A percentile compares a stretch with the other conserved stretches of the same genome.
These are phyloP conservation scores for Camellia japonica DNA, from an alignment of 148 eudicot genomes.

Conservation along the genomic window DNA sequence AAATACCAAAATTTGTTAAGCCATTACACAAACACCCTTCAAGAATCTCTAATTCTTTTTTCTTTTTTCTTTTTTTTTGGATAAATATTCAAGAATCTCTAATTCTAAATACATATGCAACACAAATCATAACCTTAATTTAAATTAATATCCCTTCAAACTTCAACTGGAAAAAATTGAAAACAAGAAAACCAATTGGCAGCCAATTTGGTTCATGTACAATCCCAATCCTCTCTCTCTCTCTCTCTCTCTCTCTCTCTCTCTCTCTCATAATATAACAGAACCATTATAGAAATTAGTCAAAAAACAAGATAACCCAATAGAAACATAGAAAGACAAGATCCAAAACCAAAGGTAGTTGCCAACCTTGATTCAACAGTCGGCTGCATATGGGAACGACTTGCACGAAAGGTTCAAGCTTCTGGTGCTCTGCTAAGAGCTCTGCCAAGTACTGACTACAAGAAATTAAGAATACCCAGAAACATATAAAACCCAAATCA, in stretches of 20 bases:
- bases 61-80: too few species aligned
- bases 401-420: slow-evolving; percentile 42
- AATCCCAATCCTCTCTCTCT: not conserved
- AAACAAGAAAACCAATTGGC: not conserved
- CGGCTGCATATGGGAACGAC: slow-evolving; percentile 46
- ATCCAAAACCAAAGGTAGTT: slow-evolving; percentile 21
- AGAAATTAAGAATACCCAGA: slow-evolving; percentile 11
- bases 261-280: not conserved
- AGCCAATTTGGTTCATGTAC: not conserved
- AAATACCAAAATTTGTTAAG: not conserved
- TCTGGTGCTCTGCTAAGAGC: slow-evolving; percentile 40
- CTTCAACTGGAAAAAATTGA: not conserved
- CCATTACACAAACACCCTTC: not conserved
- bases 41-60: not conserved
- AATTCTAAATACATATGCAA: not conserved
- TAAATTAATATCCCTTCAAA: not conserved
- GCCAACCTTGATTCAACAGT: slow-evolving; percentile 46
- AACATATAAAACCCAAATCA: slow-evolving; percentile 1
- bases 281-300: not conserved
- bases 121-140: not conserved
- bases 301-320: slow-evolving; percentile 1
- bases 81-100: not conserved
- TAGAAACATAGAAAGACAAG: slow-evolving; percentile 12
- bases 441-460: slow-evolving; percentile 42
- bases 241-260: not conserved